Percentiles rank a stretch among this genome's conserved stretches.
These are phyloP conservation scores for Zoysia matrella DNA, from an alignment of 202 grass and related monocot species.

Conservation along the genomic window DNA sequence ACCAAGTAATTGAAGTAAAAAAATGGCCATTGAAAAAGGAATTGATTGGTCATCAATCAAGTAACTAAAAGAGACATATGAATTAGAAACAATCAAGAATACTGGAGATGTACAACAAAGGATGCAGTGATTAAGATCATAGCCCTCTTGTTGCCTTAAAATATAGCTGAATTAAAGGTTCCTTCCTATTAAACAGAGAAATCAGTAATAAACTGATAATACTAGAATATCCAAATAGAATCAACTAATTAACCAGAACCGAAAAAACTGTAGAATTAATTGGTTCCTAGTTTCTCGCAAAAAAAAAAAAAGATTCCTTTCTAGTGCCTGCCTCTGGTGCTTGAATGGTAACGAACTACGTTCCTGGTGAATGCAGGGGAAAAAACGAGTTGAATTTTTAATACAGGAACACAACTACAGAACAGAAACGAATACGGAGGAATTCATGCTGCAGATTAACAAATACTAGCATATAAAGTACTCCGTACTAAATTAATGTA, in stretches of 20 bases:
- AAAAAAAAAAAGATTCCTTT: no score
- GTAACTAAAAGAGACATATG: not conserved
- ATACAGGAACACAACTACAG: not conserved
- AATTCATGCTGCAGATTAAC: slow-evolving; percentile 5
- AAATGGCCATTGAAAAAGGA: not conserved
- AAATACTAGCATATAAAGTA: not conserved
- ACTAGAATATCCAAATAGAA: slow-evolving; percentile 10
- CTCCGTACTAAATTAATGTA: no score
- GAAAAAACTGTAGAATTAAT: no score
- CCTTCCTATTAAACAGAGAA: not conserved
- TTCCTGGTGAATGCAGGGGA: no score
- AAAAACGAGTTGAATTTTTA: not conserved
- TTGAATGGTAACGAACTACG: no score
- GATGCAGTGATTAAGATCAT: not conserved
- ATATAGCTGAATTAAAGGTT: not conserved
- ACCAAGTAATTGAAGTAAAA: not conserved
- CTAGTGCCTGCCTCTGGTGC: no score
- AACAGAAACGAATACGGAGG: not conserved
- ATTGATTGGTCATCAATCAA: not conserved
- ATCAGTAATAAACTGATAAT: not conserved
- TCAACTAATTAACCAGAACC: not conserved
- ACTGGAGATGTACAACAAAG: not conserved
- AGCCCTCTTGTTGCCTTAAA: not conserved
- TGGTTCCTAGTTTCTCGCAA: no score
- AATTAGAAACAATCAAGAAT: not conserved